Conservation (phyloP, 345 rosid species). For the Garcia nutans region DNA sequence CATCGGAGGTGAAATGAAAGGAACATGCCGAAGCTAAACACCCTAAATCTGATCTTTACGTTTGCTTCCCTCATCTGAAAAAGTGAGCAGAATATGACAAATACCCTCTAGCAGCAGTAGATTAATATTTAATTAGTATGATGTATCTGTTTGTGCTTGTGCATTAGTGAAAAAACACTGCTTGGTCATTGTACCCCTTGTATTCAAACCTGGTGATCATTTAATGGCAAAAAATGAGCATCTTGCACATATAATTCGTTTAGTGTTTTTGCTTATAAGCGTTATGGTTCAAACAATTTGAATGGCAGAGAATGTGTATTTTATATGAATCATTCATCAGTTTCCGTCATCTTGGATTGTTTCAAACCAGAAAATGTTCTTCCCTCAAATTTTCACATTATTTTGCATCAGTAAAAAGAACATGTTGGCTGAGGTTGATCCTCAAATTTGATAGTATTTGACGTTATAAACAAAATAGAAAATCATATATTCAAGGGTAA, state of each 20-base stretch:
- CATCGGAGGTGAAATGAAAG: slow-evolving; percentile 31
- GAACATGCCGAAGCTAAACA: slow-evolving; percentile 28
- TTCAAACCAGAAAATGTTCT: no score
- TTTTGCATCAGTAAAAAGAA: no score
- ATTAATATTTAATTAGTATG: slow-evolving; percentile 2
- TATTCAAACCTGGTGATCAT: slow-evolving; percentile 1
- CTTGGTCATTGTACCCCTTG: not conserved
- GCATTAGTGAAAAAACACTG: not conserved
- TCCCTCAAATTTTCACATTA: no score
- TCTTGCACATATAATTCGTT: not conserved
- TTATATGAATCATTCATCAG: no score
- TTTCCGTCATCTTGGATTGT: no score
- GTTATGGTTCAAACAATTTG: not conserved
- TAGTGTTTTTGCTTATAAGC: not conserved
- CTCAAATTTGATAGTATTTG: no score
- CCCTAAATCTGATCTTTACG: slow-evolving; percentile 22
- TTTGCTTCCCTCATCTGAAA: slow-evolving; percentile 28
- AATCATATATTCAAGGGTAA: no score
- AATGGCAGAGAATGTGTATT: no score
- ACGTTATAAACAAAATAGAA: no score
- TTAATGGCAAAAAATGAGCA: not conserved
- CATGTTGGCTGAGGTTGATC: no score
- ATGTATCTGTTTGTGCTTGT: not conserved
- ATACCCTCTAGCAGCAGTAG: not conserved
- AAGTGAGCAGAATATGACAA: slow-evolving; percentile 1